These are phyloP conservation scores for Larix sibirica DNA, from an alignment of 83 land plant genomes.

Conservation along the genomic window DNA sequence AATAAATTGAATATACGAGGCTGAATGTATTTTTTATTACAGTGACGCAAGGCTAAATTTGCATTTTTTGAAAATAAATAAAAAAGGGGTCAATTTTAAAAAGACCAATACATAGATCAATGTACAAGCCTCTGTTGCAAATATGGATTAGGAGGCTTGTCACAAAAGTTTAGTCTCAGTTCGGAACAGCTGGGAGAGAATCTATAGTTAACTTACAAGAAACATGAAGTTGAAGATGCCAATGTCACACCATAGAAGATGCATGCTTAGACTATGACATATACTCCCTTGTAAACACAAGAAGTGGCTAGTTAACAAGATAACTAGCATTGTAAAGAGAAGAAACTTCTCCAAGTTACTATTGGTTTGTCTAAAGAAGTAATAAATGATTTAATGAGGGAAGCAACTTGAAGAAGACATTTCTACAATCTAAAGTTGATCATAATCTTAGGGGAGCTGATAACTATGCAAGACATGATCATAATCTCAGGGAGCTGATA, in stretches of 20 bases:
- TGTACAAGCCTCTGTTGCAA: conserved; percentile 79
- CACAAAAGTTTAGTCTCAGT: conserved; percentile 73
- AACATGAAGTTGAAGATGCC: conserved; percentile 75
- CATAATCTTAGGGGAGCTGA: too few species aligned
- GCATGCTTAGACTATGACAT: conserved; percentile 67
- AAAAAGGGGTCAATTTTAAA: conserved; percentile 83
- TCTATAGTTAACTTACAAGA: conserved; percentile 61
- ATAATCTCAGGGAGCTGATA: too few species aligned
- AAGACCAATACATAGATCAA: conserved; percentile 80
- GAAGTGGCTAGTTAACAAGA: conserved; percentile 86
- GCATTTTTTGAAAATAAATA: conserved; percentile 77
- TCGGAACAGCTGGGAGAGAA: conserved; percentile 81
- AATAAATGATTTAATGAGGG: conserved; percentile 43
- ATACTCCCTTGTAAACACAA: conserved; percentile 80
- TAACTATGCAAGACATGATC: too few species aligned
- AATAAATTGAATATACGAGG: conserved; percentile 55
- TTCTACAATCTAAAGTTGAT: too few species aligned
- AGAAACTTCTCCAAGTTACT: conserved; percentile 84
- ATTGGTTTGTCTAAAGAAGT: conserved; percentile 60
- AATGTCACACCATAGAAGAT: conserved; percentile 84
- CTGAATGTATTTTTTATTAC: conserved; percentile 88
- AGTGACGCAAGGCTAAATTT: conserved; percentile 85
- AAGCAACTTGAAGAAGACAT: conserved; percentile 2
- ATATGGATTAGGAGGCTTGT: conserved; percentile 74
- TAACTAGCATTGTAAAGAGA: conserved; percentile 78